Percentiles rank a stretch among this genome's conserved stretches.
These are phyloP conservation scores for Aspergillus pseudoviridinutans DNA, from an alignment of 2,329 filamentous ascomycete species.

Conservation along the genomic window DNA sequence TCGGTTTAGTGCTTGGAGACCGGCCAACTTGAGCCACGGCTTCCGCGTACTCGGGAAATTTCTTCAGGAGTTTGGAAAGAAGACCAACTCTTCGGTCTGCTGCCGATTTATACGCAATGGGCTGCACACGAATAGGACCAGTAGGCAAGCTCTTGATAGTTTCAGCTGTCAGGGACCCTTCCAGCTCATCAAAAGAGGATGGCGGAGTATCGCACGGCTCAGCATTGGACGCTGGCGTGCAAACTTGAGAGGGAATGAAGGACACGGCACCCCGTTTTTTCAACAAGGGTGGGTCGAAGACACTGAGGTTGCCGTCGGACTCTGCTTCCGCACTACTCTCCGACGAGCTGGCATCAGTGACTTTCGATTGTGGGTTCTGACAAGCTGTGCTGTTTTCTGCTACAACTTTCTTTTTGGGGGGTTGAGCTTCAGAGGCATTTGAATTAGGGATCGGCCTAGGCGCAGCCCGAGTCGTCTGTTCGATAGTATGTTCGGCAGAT, in stretches of 20 bases:
- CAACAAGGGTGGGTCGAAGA: constrained; percentile 28
- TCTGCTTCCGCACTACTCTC: constrained; percentile 26
- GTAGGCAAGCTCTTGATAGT: constrained; percentile 11
- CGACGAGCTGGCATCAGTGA: constrained; percentile 16
- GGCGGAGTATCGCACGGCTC: constrained; percentile 27
- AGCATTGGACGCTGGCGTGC: constrained; percentile 11
- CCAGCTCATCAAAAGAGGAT: constrained; percentile 33
- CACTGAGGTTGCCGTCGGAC: constrained; percentile 26
- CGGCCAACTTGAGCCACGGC: constrained; percentile 23
- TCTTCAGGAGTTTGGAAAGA: constrained; percentile 28
- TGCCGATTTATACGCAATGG: constrained; percentile 22
- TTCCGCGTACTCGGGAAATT: constrained; percentile 33
- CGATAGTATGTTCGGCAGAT: neutral
- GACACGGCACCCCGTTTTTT: constrained; percentile 13
- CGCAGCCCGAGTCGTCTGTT: neutral
- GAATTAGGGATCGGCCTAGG: constrained; percentile 5
- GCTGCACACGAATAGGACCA: constrained; percentile 14
- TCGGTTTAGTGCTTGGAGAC: constrained; percentile 8
- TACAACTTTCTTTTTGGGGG: neutral
- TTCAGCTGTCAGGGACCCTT: constrained; percentile 15
- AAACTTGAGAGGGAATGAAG: constrained; percentile 27
- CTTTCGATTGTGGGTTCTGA: neutral
- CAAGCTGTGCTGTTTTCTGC: neutral
- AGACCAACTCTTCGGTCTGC: constrained; percentile 28
- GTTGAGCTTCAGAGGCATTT: constrained; percentile 1